These are phyloP conservation scores for Carex cristatella DNA, from an alignment of 176 grass and related monocot species.

Conservation along the genomic window DNA sequence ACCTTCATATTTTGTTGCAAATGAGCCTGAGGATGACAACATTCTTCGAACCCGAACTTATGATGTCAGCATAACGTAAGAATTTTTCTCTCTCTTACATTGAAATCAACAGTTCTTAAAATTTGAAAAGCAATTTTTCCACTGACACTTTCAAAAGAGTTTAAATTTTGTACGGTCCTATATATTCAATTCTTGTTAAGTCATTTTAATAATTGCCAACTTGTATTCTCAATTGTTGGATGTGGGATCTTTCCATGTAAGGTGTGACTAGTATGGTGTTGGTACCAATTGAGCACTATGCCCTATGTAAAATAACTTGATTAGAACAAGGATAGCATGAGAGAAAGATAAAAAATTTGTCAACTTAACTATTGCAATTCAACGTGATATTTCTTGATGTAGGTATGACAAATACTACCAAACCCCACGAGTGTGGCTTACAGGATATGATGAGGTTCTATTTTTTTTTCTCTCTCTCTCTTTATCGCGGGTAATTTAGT, in stretches of 20 bases:
- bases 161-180: not conserved
- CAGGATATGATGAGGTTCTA: constrained; percentile 96
- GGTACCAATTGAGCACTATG: not conserved
- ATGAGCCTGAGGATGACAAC: constrained; percentile 91
- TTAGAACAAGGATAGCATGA: not conserved
- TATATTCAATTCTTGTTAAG: not conserved
- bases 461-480: not conserved
- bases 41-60: constrained; percentile 92
- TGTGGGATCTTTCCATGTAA: not conserved
- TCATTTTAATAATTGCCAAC: not conserved
- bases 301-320: not conserved
- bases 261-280: not conserved
- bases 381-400: constrained; percentile 23
- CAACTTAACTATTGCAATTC: not conserved
- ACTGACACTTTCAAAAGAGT: not conserved
- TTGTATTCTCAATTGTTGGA: not conserved
- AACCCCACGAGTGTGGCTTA: constrained; percentile 98
- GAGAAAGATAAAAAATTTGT: not conserved
- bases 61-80: constrained; percentile 98
- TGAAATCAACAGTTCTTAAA: not conserved
- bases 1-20: constrained; percentile 66
- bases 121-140: not conserved
- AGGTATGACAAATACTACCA: constrained; percentile 98
- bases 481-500: not conserved
- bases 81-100: constrained; percentile 1